A percentile compares a stretch with the other conserved stretches of the same genome.
These are phyloP conservation scores for Tetrastigma voinierianum DNA, from an alignment of 164 flowering plant species.

Conservation along the genomic window DNA sequence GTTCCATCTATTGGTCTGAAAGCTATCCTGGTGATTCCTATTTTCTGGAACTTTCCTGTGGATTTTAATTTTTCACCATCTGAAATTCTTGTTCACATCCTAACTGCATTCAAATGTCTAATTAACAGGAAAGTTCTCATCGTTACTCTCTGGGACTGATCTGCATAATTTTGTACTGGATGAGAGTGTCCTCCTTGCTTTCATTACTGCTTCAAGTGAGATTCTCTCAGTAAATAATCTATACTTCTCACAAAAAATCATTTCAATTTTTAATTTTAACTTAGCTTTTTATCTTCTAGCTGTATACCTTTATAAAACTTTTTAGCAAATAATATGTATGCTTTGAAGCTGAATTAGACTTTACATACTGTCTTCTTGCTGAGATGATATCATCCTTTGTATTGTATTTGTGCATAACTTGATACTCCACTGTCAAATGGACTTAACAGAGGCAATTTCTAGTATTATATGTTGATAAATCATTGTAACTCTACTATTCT, in stretches of 20 bases:
- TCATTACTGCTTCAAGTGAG: constrained; percentile 72
- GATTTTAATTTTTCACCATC: background rate
- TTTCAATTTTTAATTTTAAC: background rate
- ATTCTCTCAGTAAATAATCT: background rate
- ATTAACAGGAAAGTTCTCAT: constrained; percentile 46
- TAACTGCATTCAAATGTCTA: constrained; percentile 6
- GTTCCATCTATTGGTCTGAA: constrained; percentile 61
- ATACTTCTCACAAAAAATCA: background rate
- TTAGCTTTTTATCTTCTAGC: background rate
- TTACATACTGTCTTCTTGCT: too few species aligned
- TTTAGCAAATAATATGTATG: too few species aligned
- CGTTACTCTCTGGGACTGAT: constrained; percentile 47
- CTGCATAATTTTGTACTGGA: constrained; percentile 65
- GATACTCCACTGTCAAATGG: too few species aligned
- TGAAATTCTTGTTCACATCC: background rate
- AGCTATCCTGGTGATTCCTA: constrained; percentile 52
- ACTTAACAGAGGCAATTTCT: background rate
- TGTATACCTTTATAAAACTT: too few species aligned
- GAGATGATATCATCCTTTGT: too few species aligned
- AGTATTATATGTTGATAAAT: background rate
- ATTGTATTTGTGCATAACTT: too few species aligned
- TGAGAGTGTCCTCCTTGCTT: constrained; percentile 74
- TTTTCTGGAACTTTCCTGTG: background rate
- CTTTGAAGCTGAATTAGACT: background rate
- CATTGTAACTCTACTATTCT: background rate